These are phyloP conservation scores for Lagenidium giganteum DNA, from an alignment of 352 stramenopile genomes.

Conservation along the genomic window DNA sequence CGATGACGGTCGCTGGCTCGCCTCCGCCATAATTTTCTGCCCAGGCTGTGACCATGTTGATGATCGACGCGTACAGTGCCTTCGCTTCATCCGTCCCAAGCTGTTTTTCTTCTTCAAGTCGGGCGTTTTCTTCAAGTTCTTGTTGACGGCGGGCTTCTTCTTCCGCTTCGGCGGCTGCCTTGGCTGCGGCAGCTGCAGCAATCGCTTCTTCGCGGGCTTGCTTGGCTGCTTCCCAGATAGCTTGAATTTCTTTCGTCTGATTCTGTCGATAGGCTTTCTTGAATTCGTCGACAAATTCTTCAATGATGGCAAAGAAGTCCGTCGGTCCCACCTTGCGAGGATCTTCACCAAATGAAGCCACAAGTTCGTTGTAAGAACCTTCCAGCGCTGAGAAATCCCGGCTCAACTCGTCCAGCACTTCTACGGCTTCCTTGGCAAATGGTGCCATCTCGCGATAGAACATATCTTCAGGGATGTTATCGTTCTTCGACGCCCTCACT, in stretches of 20 bases:
- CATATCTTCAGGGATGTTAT: slow-evolving; percentile 63
- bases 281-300: slow-evolving; percentile 82
- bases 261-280: slow-evolving; percentile 88
- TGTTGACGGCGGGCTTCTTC: slow-evolving; percentile 36
- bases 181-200: slow-evolving; percentile 22
- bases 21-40: slow-evolving; percentile 40
- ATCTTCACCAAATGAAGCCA: slow-evolving; percentile 83
- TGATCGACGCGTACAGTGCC: slow-evolving; percentile 59
- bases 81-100: slow-evolving; percentile 35
- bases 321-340: slow-evolving; percentile 74
- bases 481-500: slow-evolving; percentile 70
- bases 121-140: slow-evolving; percentile 47
- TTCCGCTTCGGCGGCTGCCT: slow-evolving; percentile 34
- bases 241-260: slow-evolving; percentile 80
- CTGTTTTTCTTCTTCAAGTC: slow-evolving; percentile 43
- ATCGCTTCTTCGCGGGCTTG: slow-evolving; percentile 36
- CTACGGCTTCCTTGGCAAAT: slow-evolving; percentile 73
- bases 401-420: slow-evolving; percentile 76
- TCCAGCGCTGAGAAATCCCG: slow-evolving; percentile 72
- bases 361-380: slow-evolving; percentile 68
- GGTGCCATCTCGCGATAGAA: slow-evolving; percentile 83
- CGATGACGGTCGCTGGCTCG: slow-evolving; percentile 35
- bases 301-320: slow-evolving; percentile 79
- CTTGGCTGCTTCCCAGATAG: slow-evolving; percentile 65
- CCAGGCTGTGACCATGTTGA: slow-evolving; percentile 57